These are phyloP conservation scores for Lentinula sp. DNA, from an alignment of 768 basidiomycete species.

Conservation along the genomic window DNA sequence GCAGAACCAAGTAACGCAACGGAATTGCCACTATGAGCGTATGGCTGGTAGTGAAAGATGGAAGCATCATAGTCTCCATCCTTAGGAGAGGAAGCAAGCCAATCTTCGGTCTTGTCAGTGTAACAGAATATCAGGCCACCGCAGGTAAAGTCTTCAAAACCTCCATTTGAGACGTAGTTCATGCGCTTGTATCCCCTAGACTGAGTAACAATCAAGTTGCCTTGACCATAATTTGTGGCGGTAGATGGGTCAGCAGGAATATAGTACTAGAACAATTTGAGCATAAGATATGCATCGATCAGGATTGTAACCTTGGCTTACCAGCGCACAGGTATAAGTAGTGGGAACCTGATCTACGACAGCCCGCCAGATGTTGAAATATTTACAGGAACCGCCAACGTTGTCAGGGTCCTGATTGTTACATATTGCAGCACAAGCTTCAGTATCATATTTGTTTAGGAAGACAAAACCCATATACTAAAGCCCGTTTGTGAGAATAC, in stretches of 20 bases:
- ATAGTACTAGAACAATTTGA: constrained; percentile 26
- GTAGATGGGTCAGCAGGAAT: constrained; percentile 34
- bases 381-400: constrained; percentile 38
- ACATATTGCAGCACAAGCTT: constrained; percentile 38
- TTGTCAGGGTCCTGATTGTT: constrained; percentile 34
- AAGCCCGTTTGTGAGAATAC: not conserved
- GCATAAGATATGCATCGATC: not conserved
- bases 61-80: constrained; percentile 36
- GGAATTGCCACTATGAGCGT: constrained; percentile 32
- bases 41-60: constrained; percentile 34
- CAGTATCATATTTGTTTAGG: constrained; percentile 41
- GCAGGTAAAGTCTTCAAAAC: constrained; percentile 38
- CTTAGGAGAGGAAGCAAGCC: constrained; percentile 30
- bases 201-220: constrained; percentile 36
- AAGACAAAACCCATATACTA: constrained; percentile 49
- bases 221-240: constrained; percentile 42
- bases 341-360: constrained; percentile 38
- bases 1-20: constrained; percentile 40
- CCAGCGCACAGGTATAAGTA: constrained; percentile 42
- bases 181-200: constrained; percentile 41
- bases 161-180: constrained; percentile 31
- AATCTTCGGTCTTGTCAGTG: constrained; percentile 25
- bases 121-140: constrained; percentile 28
- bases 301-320: not conserved
- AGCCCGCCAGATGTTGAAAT: constrained; percentile 50